A percentile compares a stretch with the other conserved stretches of the same genome.
Evolutionary conservation across 768 basidiomycete genomes (phyloP).

Genomic region (Xerocomus spinulosus): DNA sequence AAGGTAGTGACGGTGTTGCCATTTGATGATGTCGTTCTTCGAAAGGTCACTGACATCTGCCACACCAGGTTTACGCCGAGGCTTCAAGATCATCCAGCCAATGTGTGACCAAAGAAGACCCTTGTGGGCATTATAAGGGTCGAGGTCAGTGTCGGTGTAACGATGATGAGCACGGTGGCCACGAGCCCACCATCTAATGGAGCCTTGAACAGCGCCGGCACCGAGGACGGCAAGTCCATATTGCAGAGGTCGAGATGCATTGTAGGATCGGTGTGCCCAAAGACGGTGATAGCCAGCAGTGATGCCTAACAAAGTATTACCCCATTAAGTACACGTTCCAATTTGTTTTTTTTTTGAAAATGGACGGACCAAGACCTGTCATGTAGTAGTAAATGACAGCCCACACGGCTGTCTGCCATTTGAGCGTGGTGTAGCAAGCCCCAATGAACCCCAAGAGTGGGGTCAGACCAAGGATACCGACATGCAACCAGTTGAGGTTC

Average conservation of each 20-base stretch:
- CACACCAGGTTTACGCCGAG: conserved; percentile 81
- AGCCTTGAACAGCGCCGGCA: conserved; percentile 91
- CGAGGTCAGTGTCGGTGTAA: conserved; percentile 95
- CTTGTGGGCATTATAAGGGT: conserved; percentile 91
- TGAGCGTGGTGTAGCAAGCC: conserved; percentile 56
- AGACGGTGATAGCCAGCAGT: conserved; percentile 95
- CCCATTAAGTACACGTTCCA: conserved; percentile 17
- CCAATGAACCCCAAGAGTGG: conserved; percentile 76
- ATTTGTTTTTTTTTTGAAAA: conserved; percentile 24
- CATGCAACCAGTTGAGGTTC: conserved; percentile 76
- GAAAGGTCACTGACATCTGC: conserved; percentile 86
- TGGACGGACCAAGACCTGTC: conserved; percentile 72
- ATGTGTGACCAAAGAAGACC: conserved; percentile 85
- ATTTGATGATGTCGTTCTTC: conserved; percentile 73
- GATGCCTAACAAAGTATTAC: conserved; percentile 49
- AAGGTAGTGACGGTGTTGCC: conserved; percentile 85
- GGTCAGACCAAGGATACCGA: conserved; percentile 65
- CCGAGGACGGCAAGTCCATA: conserved; percentile 81
- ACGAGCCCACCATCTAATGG: conserved; percentile 98
- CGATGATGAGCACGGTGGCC: conserved; percentile 97
- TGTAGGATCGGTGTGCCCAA: conserved; percentile 96
- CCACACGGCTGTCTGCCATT: conserved; percentile 73
- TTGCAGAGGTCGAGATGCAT: conserved; percentile 81
- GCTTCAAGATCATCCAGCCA: conserved; percentile 92
- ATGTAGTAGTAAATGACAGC: conserved; percentile 66